phyloP scores from a whole-genome alignment of 1,284 basidiomycete genomes.

The Porodaedalea pini region DNA sequence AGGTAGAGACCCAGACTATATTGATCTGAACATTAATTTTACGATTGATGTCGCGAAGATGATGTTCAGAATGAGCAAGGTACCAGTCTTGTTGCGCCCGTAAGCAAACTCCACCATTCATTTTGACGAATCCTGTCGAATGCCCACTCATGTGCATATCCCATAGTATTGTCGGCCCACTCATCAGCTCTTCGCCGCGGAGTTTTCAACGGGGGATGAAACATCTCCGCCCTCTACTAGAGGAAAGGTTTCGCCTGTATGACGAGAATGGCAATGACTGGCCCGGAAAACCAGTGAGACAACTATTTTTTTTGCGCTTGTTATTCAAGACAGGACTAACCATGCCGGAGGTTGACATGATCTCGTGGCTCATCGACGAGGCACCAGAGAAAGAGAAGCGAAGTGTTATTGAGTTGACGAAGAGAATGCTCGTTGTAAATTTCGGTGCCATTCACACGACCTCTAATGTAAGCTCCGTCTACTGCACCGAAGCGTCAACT shows the following conservation, averaged over 20 bases:
- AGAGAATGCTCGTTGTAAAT: conserved; percentile 28
- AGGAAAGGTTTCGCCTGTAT: conserved; percentile 34
- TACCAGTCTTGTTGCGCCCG: conserved; percentile 34
- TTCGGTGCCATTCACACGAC: conserved; percentile 34
- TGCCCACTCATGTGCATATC: background rate
- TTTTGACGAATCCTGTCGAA: background rate
- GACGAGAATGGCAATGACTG: conserved; percentile 34
- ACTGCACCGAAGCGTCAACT: background rate
- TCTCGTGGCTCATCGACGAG: conserved; percentile 20
- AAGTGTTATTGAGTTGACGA: conserved; percentile 20
- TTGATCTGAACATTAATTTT: conserved; percentile 35
- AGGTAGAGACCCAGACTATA: conserved; percentile 42
- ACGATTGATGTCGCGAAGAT: conserved; percentile 31
- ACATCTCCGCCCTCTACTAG: conserved; percentile 35
- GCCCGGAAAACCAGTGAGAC: conserved; percentile 37
- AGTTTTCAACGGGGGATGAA: conserved; percentile 24
- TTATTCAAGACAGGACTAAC: background rate
- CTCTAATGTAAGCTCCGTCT: conserved; percentile 25
- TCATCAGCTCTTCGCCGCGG: background rate
- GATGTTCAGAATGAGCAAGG: conserved; percentile 29
- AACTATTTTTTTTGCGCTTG: background rate
- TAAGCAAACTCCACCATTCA: background rate
- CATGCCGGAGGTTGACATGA: conserved; percentile 9
- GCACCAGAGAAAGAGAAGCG: conserved; percentile 14
- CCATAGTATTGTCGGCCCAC: conserved; percentile 7